These are phyloP conservation scores for Sugiyamaella xylanicola DNA, from an alignment of 1,139 yeast genomes.

Conservation along the genomic window DNA sequence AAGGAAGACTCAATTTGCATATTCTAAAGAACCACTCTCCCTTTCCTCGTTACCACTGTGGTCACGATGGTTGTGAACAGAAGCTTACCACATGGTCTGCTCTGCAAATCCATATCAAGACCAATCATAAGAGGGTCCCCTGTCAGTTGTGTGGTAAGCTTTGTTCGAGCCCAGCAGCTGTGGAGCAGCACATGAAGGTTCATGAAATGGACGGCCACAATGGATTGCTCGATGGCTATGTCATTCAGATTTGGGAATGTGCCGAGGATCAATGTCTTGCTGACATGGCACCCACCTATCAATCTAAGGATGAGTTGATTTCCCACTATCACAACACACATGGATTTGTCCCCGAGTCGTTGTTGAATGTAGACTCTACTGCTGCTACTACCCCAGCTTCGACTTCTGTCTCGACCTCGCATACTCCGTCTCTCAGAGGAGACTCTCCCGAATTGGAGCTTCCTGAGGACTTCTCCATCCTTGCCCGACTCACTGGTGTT, in stretches of 20 bases:
- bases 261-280: constrained; percentile 25
- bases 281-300: constrained; percentile 7
- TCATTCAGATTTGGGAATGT: constrained; percentile 29
- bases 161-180: constrained; percentile 72
- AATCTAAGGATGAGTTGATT: constrained; percentile 35
- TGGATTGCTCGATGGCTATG: constrained; percentile 13
- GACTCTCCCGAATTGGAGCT: constrained; percentile 9
- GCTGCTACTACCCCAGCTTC: constrained; percentile 7
- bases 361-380: constrained; percentile 24
- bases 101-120: constrained; percentile 68
- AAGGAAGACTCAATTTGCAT: constrained; percentile 42
- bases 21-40: constrained; percentile 38
- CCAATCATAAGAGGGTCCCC: constrained; percentile 68
- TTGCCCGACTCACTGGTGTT: constrained; percentile 42
- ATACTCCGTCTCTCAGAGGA: constrained; percentile 7
- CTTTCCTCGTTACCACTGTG: constrained; percentile 49
- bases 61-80: constrained; percentile 61
- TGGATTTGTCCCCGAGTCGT: constrained; percentile 35
- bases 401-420: constrained; percentile 2
- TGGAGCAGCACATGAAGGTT: constrained; percentile 61
- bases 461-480: constrained; percentile 2
- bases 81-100: constrained; percentile 77
- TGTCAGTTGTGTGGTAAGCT: constrained; percentile 71
- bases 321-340: constrained; percentile 49
- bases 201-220: constrained; percentile 25